Conservation (phyloP, 2,329 filamentous ascomycete species). For the Lasiodiplodia theobromae region DNA sequence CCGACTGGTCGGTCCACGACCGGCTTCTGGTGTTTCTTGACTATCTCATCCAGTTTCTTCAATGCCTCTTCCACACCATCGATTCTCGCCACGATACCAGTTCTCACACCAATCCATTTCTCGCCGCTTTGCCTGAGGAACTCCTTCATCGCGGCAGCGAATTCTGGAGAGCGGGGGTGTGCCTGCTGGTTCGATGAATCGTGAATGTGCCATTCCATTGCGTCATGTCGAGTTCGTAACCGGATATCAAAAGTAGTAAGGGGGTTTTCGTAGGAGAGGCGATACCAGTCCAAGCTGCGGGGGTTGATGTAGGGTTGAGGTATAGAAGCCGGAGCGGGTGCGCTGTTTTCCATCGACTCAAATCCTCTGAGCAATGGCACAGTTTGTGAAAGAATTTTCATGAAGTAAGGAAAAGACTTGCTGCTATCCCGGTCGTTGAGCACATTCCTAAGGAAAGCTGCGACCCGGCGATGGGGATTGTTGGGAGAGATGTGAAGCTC, state of each 20-base stretch:
- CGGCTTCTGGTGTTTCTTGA: conserved; percentile 34
- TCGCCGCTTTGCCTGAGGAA: conserved; percentile 41
- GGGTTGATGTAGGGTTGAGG: conserved; percentile 20
- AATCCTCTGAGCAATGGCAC: conserved; percentile 64
- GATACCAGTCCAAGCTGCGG: conserved; percentile 61
- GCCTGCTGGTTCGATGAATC: conserved; percentile 40
- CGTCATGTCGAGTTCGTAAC: conserved; percentile 42
- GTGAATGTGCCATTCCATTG: conserved; percentile 47
- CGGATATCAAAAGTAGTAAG: conserved; percentile 49
- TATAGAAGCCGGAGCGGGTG: conserved; percentile 14
- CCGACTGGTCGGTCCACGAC: conserved; percentile 2
- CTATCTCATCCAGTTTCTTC: conserved; percentile 45
- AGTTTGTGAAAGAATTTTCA: conserved; percentile 65
- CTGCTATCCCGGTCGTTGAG: conserved; percentile 60
- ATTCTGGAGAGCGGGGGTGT: conserved; percentile 37
- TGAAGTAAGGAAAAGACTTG: conserved; percentile 60
- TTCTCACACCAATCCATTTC: conserved; percentile 48
- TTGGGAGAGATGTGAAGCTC: conserved; percentile 63
- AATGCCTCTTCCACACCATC: conserved; percentile 47
- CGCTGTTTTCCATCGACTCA: conserved; percentile 14
- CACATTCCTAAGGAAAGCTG: conserved; percentile 64
- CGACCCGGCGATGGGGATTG: conserved; percentile 72
- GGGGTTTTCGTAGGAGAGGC: conserved; percentile 50
- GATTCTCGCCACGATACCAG: conserved; percentile 46
- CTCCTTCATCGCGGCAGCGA: conserved; percentile 43